Evolutionary conservation across 164 flowering plant species (phyloP).

Genomic region (Vitis vinifera): DNA sequence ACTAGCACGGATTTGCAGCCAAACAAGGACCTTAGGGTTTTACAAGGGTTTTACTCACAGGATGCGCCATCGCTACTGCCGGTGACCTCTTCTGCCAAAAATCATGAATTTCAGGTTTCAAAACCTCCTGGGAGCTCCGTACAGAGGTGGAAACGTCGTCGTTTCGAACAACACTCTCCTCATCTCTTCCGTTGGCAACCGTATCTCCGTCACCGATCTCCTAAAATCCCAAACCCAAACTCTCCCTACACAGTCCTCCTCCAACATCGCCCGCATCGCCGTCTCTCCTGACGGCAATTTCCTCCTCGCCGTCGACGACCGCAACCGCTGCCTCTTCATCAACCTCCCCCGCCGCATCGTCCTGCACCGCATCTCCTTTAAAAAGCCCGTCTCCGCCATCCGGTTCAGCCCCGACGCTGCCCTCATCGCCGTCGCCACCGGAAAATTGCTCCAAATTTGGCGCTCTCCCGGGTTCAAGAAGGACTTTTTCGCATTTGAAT

Average conservation of each 20-base stretch:
- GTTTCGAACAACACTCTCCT: slow-evolving; percentile 55
- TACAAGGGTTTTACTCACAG: too few relatives aligned
- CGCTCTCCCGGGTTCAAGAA: slow-evolving; percentile 78
- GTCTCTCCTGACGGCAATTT: slow-evolving; percentile 78
- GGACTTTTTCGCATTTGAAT: slow-evolving; percentile 81
- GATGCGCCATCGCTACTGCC: too few relatives aligned
- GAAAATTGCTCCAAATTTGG: slow-evolving; percentile 86
- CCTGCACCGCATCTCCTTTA: slow-evolving; percentile 81
- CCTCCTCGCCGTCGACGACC: slow-evolving; percentile 76
- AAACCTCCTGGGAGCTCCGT: slow-evolving; percentile 92
- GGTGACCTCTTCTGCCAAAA: background rate
- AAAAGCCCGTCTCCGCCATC: slow-evolving; percentile 55
- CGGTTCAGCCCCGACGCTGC: slow-evolving; percentile 75
- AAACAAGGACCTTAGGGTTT: too few relatives aligned
- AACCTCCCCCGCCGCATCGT: slow-evolving; percentile 69
- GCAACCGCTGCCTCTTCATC: slow-evolving; percentile 63
- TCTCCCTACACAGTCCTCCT: slow-evolving; percentile 67
- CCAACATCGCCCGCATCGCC: slow-evolving; percentile 74
- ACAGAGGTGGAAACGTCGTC: slow-evolving; percentile 83
- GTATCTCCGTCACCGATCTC: slow-evolving; percentile 84
- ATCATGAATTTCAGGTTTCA: slow-evolving; percentile 88
- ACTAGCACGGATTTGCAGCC: too few relatives aligned
- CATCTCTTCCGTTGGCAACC: slow-evolving; percentile 85
- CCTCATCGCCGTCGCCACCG: slow-evolving; percentile 71
- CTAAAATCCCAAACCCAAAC: slow-evolving; percentile 66